Evolutionary conservation across 2,329 filamentous ascomycete genomes (phyloP), one percentile per base, ranked within the genome.

Genomic region (Amphichorda felina): DNA sequence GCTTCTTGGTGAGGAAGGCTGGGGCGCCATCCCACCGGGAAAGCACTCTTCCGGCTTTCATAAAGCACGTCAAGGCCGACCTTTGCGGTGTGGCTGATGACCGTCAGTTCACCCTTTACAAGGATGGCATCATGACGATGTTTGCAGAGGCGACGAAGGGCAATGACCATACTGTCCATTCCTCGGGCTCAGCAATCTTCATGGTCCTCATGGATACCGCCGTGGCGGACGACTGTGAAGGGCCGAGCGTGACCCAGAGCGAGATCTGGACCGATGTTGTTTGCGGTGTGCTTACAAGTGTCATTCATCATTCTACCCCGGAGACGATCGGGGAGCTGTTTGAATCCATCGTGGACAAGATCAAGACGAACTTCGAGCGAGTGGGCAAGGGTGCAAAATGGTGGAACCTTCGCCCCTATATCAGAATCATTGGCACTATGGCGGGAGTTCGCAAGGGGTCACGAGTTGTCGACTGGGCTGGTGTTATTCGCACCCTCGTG

Each of bases 1-100:
- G 88, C 45, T 98, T 96, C 50, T 66, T 98, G 15, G 70, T 98
- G 15, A 82, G 86, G 50, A 96, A 95, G 60, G 82, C 88, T 6
- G 88, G 82, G 2, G 72, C 81, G 13, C 72, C 78, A 3, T 84
- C 85, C 37, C 75, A 84, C 43, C 78, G 85, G 45, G 82, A 89
- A 44, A 72, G 67, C 18, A 75, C 86, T 0, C 64, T 98, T 25
- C 65, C 72, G 10, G 59, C 68, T 10, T 77, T 95, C n/a, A 61
- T 94, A 2, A 63, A 70, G 10, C 80, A 87, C 55, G 76, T 82
- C 1, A 72, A 84, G 34, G 60, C 73, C 9, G 85, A 94, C 49
- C 64, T 94, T 34, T 45, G 68, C 34, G 63, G 60, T 25, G 57
- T 64, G 36, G 59, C 57, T 22, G 68, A 66, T n/a, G 64, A 68